Percentiles rank a stretch among this genome's conserved stretches.
Conservation (phyloP, 257 asterid genomes). For the Nicotiana noctiflora region DNA sequence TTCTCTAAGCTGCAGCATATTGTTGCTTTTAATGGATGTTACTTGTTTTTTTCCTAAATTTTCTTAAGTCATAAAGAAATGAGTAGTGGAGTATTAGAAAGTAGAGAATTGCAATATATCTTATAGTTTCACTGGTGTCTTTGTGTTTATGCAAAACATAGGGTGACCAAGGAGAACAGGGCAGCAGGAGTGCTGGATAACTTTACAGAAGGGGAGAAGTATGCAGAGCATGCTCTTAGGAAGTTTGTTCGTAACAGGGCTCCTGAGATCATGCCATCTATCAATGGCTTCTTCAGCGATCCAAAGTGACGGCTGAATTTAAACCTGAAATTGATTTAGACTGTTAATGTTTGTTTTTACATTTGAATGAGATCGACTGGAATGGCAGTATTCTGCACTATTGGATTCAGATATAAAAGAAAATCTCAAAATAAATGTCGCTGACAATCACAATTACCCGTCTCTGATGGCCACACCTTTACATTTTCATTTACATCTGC, state of each 20-base stretch:
- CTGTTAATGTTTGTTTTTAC: not conserved
- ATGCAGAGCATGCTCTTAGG: slow-evolving; percentile 57
- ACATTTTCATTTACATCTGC: not conserved
- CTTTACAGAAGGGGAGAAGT: slow-evolving; percentile 65
- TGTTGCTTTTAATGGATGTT: not conserved
- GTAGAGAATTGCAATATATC: not conserved
- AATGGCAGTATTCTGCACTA: slow-evolving; percentile 9
- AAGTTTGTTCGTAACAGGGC: slow-evolving; percentile 55
- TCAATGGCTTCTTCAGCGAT: slow-evolving; percentile 56
- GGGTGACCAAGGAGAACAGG: slow-evolving; percentile 80
- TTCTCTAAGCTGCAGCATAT: not conserved
- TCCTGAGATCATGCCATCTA: slow-evolving; percentile 69
- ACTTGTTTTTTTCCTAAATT: not conserved
- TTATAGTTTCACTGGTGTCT: not conserved
- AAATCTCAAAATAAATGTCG: slow-evolving; percentile 1
- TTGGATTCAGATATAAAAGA: slow-evolving; percentile 8
- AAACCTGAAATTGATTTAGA: not conserved
- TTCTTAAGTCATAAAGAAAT: not conserved
- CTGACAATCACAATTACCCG: not conserved
- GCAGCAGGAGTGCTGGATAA: slow-evolving; percentile 78
- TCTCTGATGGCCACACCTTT: not conserved
- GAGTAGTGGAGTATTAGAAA: not conserved
- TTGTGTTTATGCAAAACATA: slow-evolving; percentile 12
- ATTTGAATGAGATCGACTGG: not conserved
- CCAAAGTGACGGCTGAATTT: slow-evolving; percentile 30